Base-by-base conservation (phyloP, 768 basidiomycete species). In the Pleurotus eryngii region DNA sequence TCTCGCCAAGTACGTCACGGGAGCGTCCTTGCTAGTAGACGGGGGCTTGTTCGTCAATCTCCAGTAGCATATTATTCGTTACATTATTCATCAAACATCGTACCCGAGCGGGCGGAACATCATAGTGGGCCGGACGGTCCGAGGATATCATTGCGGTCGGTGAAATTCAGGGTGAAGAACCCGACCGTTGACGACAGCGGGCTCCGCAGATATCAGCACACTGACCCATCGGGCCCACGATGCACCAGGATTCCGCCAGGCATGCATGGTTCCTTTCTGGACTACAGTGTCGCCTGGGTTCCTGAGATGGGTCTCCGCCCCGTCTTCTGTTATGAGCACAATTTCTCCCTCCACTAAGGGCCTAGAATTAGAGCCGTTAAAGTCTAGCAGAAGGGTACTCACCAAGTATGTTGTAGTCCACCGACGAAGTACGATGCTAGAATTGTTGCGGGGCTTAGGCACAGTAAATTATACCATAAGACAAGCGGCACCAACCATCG, bases 1-100 rank as follows among this genome's bases (percentile, higher is more conserved):
- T 61, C 72, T 90, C 56, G 83, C 86, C 3, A 81, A 78, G 62
- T 90, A 89, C 70, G 80, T 87, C 39, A 87, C 86, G 0, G 86
- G 86, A 15, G 76, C 85, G 30, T 81, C 81, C 18, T 68, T 87
- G 4, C 70, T 89, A 5, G 87, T 87, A 0, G 89, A 90, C 66
- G 89, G 89, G 1, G 89, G 89, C 0, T 70, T 86, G 47, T 88
- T 88, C 60, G 88, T 89, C 46, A 89, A 88, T 63, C 74, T 91
- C 50, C 88, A 90, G 64, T 87, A 63, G 74, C 42, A 35, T 35
- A 35, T 35, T 9, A 35, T 35, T 35, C 30, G 11, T 9, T 35
- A 35, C 30, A 35, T 35, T 35, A 35, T 35, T 35, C 30, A 35
- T 35, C 30, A 35, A 35, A 35, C 30, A 35, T 35, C 30, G 30